These are phyloP conservation scores for Crithidia brevicula DNA, from an alignment of 208 protist species.

Conservation along the genomic window DNA sequence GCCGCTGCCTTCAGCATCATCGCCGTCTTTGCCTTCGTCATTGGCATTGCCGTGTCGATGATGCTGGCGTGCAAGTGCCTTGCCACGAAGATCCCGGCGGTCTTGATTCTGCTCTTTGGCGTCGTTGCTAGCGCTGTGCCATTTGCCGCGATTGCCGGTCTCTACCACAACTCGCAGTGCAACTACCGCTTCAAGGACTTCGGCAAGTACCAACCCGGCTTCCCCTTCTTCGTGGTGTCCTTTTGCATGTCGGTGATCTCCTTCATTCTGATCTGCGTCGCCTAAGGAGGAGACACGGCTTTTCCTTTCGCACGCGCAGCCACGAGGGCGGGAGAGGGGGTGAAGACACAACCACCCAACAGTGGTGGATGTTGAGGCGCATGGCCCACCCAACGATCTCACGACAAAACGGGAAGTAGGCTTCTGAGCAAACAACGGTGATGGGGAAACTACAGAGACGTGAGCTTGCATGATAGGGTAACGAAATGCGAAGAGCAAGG, in stretches of 20 bases:
- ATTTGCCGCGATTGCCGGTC: conserved; percentile 28
- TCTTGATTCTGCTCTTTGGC: conserved; percentile 37
- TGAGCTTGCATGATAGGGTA: too few relatives aligned
- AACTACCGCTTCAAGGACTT: conserved; percentile 19
- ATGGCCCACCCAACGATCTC: too few relatives aligned
- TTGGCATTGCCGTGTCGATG: conserved; percentile 17
- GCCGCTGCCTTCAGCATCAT: conserved; percentile 41
- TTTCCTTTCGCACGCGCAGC: not conserved
- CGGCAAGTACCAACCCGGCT: conserved; percentile 34
- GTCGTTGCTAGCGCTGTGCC: conserved; percentile 31
- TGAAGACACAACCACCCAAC: too few relatives aligned
- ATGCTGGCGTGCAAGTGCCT: conserved; percentile 36
- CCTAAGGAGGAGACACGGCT: conserved; percentile 10
- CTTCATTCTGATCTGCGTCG: conserved; percentile 35
- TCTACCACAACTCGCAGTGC: conserved; percentile 45
- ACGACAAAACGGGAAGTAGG: too few relatives aligned
- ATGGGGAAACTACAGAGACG: too few relatives aligned
- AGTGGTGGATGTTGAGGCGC: too few relatives aligned
- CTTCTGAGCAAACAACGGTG: too few relatives aligned
- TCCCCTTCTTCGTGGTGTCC: conserved; percentile 38
- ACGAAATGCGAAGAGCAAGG: too few relatives aligned
- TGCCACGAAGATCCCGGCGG: conserved; percentile 23
- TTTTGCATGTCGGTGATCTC: conserved; percentile 30
- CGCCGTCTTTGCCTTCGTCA: conserved; percentile 23
- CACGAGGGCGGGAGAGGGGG: not conserved